Percentiles rank a stretch among this genome's conserved stretches.
Evolutionary conservation across 352 stramenopile genomes (phyloP).

Genomic region (Pythium periplocum): DNA sequence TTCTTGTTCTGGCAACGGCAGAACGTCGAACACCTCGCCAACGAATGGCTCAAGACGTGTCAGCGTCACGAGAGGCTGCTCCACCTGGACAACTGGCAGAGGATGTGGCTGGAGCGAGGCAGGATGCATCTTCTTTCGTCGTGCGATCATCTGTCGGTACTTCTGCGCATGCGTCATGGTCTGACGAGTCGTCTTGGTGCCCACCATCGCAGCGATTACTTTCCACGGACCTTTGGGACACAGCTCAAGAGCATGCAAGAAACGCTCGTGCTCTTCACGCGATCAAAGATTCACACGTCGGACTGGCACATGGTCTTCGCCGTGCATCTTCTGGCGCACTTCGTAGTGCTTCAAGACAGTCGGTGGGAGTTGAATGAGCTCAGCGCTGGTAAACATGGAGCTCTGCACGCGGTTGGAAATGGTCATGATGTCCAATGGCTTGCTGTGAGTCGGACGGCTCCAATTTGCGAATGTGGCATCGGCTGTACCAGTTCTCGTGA

Average conservation of each 20-base stretch:
- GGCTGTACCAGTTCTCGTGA: no score
- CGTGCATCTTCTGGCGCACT: conserved; percentile 10
- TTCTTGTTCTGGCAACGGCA: no score
- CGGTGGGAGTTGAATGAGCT: conserved; percentile 8
- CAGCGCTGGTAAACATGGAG: conserved; percentile 8
- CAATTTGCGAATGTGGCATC: no score
- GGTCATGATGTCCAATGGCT: conserved; percentile 5
- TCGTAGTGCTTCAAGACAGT: conserved; percentile 7
- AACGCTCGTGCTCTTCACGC: conserved; percentile 43
- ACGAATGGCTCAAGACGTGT: no score
- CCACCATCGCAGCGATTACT: conserved; percentile 45
- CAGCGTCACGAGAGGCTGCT: conserved; percentile 3
- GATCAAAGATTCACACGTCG: conserved; percentile 3
- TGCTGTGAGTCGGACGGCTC: no score
- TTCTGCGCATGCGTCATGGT: conserved; percentile 93
- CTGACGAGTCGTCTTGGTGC: conserved; percentile 79
- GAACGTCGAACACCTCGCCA: no score
- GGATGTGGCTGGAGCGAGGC: background rate
- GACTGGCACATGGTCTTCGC: conserved; percentile 3
- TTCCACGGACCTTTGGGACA: conserved; percentile 63
- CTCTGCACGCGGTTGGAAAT: conserved; percentile 12
- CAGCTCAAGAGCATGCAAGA: conserved; percentile 49
- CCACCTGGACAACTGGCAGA: background rate
- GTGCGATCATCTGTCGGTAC: conserved; percentile 73
- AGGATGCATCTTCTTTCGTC: background rate